These are phyloP conservation scores for Lunularia cruciata DNA, from an alignment of 225 moss, liverwort and hornwort genomes.

Conservation along the genomic window DNA sequence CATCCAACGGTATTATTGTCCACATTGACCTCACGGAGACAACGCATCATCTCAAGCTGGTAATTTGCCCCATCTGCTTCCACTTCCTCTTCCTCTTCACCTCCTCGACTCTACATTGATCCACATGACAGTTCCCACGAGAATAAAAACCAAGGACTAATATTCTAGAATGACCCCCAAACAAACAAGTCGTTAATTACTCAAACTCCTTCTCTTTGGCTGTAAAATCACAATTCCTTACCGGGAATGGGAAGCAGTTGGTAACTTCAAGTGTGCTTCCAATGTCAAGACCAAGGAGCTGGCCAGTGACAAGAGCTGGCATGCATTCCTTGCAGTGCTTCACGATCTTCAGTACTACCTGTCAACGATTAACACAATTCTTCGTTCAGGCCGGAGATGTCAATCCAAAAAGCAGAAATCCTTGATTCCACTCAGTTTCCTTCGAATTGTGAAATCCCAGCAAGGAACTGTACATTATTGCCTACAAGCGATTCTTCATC, in stretches of 20 bases:
- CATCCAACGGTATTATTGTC: slow-evolving; percentile 97
- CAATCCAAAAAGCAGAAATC: too few relatives aligned
- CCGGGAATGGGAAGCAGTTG: slow-evolving; percentile 98
- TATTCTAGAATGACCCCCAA: too few relatives aligned
- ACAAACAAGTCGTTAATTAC: too few relatives aligned
- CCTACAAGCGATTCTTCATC: too few relatives aligned
- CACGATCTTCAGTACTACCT: slow-evolving; percentile 93
- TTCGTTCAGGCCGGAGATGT: too few relatives aligned
- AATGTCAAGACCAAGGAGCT: slow-evolving; percentile 93
- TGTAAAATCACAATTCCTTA: slow-evolving; percentile 34
- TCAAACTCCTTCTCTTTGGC: too few relatives aligned
- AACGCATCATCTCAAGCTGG: slow-evolving; percentile 99
- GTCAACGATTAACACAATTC: too few relatives aligned
- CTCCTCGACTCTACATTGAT: slow-evolving; percentile 91
- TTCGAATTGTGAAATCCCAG: too few relatives aligned
- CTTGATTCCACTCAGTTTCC: too few relatives aligned
- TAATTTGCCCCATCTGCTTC: slow-evolving; percentile 97
- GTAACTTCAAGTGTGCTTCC: slow-evolving; percentile 95
- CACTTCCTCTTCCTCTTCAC: slow-evolving; percentile 95
- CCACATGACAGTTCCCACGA: too few relatives aligned
- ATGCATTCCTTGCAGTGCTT: slow-evolving; percentile 97
- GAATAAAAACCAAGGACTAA: too few relatives aligned
- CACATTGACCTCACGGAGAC: slow-evolving; percentile 92
- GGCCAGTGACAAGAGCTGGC: slow-evolving; percentile 95
- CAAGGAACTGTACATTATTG: too few relatives aligned